Percentiles rank a stretch among this genome's conserved stretches.
phyloP scores from a whole-genome alignment of 176 grass and related monocot genomes.

The Melocanna baccifera region DNA sequence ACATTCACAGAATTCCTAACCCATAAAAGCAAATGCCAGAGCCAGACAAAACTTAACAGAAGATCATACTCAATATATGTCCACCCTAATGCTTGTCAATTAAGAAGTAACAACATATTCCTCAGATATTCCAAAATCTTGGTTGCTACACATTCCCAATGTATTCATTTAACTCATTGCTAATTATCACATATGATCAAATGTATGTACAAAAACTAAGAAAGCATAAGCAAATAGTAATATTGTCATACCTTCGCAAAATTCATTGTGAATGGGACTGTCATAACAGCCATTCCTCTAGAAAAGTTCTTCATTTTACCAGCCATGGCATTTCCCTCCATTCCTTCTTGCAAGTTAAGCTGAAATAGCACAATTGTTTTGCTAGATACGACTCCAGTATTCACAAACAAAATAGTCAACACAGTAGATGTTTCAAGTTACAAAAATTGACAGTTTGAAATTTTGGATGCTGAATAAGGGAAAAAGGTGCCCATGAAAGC shows the following conservation, averaged over 20 bases:
- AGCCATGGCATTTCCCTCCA: slow-evolving; percentile 71
- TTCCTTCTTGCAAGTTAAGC: slow-evolving; percentile 95
- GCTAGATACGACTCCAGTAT: not conserved
- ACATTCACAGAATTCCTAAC: not conserved
- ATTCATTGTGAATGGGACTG: slow-evolving; percentile 77
- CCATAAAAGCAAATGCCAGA: not conserved
- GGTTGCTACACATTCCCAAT: not conserved
- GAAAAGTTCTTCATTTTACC: slow-evolving; percentile 78
- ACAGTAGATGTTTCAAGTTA: slow-evolving; percentile 7
- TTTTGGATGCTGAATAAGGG: not conserved
- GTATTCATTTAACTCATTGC: not conserved
- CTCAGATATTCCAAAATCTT: not conserved
- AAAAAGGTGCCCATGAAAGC: not conserved
- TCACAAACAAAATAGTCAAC: slow-evolving; percentile 9
- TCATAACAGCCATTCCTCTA: slow-evolving; percentile 72
- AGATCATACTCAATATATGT: not conserved
- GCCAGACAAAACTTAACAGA: not conserved
- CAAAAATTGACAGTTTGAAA: not conserved
- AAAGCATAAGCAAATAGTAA: slow-evolving; percentile 22
- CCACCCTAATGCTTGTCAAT: not conserved
- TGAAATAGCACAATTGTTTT: slow-evolving; percentile 33
- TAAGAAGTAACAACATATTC: slow-evolving; percentile 3
- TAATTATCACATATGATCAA: slow-evolving; percentile 13
- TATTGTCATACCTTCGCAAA: slow-evolving; percentile 79
- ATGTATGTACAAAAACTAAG: not conserved